phyloP scores from a whole-genome alignment of 805 yeast species.

The Wickerhamiella vanderwaltii region DNA sequence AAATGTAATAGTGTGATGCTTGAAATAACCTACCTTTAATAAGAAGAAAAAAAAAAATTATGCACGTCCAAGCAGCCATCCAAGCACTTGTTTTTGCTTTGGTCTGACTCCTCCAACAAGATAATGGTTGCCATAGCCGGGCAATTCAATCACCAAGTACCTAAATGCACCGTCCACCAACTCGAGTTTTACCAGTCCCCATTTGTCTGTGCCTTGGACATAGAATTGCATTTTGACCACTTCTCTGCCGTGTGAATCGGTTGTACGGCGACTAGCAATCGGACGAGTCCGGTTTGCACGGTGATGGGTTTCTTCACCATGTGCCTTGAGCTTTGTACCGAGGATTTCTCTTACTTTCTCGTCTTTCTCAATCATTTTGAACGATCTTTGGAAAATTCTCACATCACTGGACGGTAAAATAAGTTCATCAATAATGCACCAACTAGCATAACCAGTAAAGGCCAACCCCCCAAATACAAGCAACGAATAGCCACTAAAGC shows the following conservation, averaged over 20 bases:
- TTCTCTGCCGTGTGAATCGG: slow-evolving; percentile 66
- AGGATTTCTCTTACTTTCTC: slow-evolving; percentile 45
- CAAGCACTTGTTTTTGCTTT: slow-evolving; percentile 17
- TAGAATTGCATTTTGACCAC: slow-evolving; percentile 77
- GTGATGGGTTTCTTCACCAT: slow-evolving; percentile 54
- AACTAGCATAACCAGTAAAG: slow-evolving; percentile 43
- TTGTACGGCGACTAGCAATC: slow-evolving; percentile 43
- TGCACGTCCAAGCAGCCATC: slow-evolving; percentile 5
- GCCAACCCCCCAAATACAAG: slow-evolving; percentile 28
- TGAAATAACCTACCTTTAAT: too few species aligned
- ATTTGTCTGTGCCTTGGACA: slow-evolving; percentile 55
- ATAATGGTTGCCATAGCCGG: slow-evolving; percentile 56
- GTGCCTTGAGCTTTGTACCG: slow-evolving; percentile 60
- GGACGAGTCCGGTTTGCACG: slow-evolving; percentile 87
- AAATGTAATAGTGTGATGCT: too few species aligned
- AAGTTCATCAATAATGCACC: slow-evolving; percentile 65
- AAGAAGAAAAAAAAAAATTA: too few species aligned
- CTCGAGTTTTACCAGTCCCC: slow-evolving; percentile 68
- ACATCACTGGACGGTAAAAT: slow-evolving; percentile 88
- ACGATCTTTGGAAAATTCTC: slow-evolving; percentile 77
- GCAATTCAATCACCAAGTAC: slow-evolving; percentile 64
- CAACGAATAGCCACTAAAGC: slow-evolving; percentile 26
- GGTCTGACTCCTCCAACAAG: slow-evolving; percentile 31
- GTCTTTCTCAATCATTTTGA: slow-evolving; percentile 60
- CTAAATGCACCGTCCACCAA: slow-evolving; percentile 51